These are phyloP conservation scores for Endocalyx cinctus DNA, from an alignment of 2,329 filamentous ascomycete genomes.

Conservation along the genomic window DNA sequence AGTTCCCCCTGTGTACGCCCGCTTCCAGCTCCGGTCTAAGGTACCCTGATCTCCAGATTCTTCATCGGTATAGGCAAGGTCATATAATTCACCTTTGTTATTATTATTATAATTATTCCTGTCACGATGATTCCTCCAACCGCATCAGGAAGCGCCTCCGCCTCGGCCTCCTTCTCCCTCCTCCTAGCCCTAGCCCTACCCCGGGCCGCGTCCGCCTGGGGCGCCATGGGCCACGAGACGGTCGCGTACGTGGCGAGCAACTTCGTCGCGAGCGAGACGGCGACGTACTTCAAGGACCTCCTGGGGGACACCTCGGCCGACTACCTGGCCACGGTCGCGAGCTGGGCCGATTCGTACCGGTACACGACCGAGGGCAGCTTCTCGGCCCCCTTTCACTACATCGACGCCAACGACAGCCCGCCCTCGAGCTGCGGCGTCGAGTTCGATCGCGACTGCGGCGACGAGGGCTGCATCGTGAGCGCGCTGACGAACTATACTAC, in stretches of 20 bases:
- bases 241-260: constrained; percentile 49
- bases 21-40: too few relatives aligned
- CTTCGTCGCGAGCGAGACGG: constrained; percentile 39
- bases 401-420: constrained; percentile 61
- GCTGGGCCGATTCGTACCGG: constrained; percentile 47
- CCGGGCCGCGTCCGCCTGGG: constrained; percentile 31
- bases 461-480: constrained; percentile 56
- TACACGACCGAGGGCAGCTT: constrained; percentile 42
- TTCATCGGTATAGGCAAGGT: too few relatives aligned
- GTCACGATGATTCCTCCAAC: too few relatives aligned
- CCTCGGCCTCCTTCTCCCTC: constrained; percentile 13
- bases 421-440: constrained; percentile 54
- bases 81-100: too few relatives aligned
- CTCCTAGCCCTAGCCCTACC: constrained; percentile 17
- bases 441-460: constrained; percentile 57
- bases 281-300: constrained; percentile 36
- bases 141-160: too few relatives aligned
- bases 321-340: constrained; percentile 44
- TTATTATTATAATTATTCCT: too few relatives aligned
- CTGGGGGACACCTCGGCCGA: constrained; percentile 39
- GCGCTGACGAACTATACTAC: constrained; percentile 39
- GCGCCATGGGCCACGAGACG: constrained; percentile 45
- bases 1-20: too few relatives aligned
- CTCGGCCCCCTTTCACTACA: constrained; percentile 45
- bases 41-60: too few relatives aligned